These are phyloP conservation scores for Oxyria digyna DNA, from an alignment of 148 eudicot species.

Conservation along the genomic window DNA sequence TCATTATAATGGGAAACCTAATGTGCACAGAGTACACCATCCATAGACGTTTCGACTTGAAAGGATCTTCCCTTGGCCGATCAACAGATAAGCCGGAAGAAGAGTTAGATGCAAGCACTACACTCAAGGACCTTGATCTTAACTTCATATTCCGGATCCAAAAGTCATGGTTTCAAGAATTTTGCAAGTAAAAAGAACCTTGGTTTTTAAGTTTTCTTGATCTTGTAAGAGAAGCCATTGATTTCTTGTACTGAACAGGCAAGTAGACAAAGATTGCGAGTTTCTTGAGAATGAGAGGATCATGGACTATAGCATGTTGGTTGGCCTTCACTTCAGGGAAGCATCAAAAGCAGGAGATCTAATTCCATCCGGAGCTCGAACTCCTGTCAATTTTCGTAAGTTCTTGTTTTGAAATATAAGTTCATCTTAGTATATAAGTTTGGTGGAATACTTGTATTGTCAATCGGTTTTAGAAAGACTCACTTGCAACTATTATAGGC, in stretches of 20 bases:
- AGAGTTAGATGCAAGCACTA: constrained; percentile 77
- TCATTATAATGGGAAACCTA: constrained; percentile 92
- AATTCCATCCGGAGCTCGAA: constrained; percentile 14
- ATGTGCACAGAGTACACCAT: constrained; percentile 65
- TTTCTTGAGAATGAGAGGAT: constrained; percentile 17
- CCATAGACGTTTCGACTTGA: constrained; percentile 79
- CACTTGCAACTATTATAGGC: background rate
- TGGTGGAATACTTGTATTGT: no score
- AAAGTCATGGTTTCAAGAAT: constrained; percentile 84
- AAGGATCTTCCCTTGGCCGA: constrained; percentile 97
- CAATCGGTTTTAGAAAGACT: background rate
- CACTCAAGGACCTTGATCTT: constrained; percentile 93
- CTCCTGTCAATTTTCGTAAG: constrained; percentile 6
- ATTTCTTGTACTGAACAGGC: background rate
- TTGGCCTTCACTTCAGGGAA: constrained; percentile 15
- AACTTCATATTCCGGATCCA: constrained; percentile 73
- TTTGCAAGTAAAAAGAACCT: constrained; percentile 44
- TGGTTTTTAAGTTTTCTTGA: background rate
- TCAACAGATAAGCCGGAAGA: constrained; percentile 77
- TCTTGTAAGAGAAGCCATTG: background rate
- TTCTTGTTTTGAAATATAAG: background rate
- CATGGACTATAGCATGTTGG: constrained; percentile 17
- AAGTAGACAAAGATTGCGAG: constrained; percentile 16
- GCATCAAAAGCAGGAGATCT: constrained; percentile 17
- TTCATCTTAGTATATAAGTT: no score